Base-by-base conservation (phyloP, 805 yeast species). In the Pichia ethanolica region DNA sequence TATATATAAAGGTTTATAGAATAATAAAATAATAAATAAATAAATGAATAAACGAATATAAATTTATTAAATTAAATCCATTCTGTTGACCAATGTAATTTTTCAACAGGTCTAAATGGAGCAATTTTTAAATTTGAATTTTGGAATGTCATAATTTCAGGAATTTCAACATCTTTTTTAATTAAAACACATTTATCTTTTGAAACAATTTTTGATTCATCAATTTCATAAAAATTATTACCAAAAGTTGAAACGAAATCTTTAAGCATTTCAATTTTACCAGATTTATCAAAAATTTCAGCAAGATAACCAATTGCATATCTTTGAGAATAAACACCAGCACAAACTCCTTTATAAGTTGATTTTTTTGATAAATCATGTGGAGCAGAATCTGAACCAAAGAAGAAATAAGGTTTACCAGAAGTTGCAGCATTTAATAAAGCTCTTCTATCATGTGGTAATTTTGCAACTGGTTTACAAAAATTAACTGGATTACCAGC, bases 371-470 rank as follows among this genome's bases (percentile, higher is more conserved):
- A 78, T 28, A 87, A 61, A 7, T 97, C 95, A 65, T 93, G 99
- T 28, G 99, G 99, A 33, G 99, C 99, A 26, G 97, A 88, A 66
- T 93, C 99, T 1, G 97, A 87, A 7, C 99, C 99, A 63, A 90
- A 93, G 72, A 93, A 88, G 67, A 90, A 93, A 72, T 82, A 90
- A 39, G 95, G 88, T 57, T 85, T 82, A 5, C 98, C 98, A 1
- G 93, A 82, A 8, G 86, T 82, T 2, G 97, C 99, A 38, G 99
- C 98, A 36, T 72, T 74, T 7, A 93, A 76, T 40, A 93, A 71
- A 1, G 97, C 91, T 48, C 79, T 74, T 59, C 84, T 81, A 63
- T 93, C 99, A 30, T 71, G 73, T 33, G 97, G 97, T 36, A 89
- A 71, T 66, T 93, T 93, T 37, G 99, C 99, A 44, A 93, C 98